These are phyloP conservation scores for Phlyctochytrium arcticum DNA, from an alignment of 192 early-diverging fungal species.

Conservation along the genomic window DNA sequence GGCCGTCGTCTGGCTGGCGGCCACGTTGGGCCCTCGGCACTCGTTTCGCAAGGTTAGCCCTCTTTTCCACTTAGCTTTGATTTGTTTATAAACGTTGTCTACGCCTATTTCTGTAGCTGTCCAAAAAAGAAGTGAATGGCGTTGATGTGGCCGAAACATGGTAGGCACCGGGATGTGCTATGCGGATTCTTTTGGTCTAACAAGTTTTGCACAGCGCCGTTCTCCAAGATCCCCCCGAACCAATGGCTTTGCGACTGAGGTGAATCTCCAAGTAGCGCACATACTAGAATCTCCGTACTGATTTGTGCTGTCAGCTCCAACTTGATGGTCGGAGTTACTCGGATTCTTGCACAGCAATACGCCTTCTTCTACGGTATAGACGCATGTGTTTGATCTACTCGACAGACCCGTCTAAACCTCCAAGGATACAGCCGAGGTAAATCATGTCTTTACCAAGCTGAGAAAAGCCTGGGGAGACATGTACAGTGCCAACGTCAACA, in stretches of 20 bases:
- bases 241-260: slow-evolving; percentile 51
- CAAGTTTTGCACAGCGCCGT: slow-evolving; percentile 20
- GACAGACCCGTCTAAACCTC: neutral
- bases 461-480: slow-evolving; percentile 11
- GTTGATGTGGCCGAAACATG: slow-evolving; percentile 50
- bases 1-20: slow-evolving; percentile 54
- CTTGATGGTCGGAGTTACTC: slow-evolving; percentile 52
- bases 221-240: slow-evolving; percentile 43
- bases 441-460: slow-evolving; percentile 22
- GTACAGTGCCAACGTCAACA: slow-evolving; percentile 15
- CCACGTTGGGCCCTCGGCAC: slow-evolving; percentile 48
- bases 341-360: slow-evolving; percentile 53
- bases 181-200: neutral
- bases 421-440: slow-evolving; percentile 16
- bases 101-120: slow-evolving; percentile 18
- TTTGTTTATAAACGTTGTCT: neutral
- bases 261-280: neutral
- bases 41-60: slow-evolving; percentile 34
- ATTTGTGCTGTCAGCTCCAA: slow-evolving; percentile 35
- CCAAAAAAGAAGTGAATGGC: slow-evolving; percentile 51
- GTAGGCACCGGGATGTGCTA: neutral
- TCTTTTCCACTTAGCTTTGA: neutral
- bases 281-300: neutral
- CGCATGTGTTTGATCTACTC: neutral
- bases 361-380: slow-evolving; percentile 48